Evolutionary conservation across 1,139 yeast genomes (phyloP).

Genomic region (Magnusiomyces tetraspermus): DNA sequence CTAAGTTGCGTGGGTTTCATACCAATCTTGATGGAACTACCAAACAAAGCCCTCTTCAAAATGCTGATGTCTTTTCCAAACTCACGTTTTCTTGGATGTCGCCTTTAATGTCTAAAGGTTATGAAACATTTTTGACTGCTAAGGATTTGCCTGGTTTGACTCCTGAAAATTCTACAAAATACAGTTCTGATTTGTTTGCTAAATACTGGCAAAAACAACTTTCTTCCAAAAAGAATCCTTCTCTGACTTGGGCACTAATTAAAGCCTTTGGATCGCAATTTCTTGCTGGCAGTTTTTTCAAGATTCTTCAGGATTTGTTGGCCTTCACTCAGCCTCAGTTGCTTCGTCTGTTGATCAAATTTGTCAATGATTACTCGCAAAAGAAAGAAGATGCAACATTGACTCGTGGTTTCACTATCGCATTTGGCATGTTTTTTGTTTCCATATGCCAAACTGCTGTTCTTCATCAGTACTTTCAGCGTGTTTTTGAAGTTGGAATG

Average conservation of each 20-base stretch:
- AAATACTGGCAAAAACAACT: conserved; percentile 49
- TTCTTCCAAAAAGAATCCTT: conserved; percentile 42
- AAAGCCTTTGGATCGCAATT: conserved; percentile 66
- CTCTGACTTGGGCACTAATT: conserved; percentile 53
- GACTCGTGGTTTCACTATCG: conserved; percentile 74
- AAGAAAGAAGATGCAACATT: conserved; percentile 36
- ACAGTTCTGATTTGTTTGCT: conserved; percentile 37
- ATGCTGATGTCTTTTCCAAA: conserved; percentile 71
- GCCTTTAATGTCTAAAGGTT: conserved; percentile 79
- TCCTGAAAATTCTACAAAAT: conserved; percentile 45
- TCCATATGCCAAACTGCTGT: conserved; percentile 76
- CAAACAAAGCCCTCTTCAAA: conserved; percentile 55
- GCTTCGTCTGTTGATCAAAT: conserved; percentile 60
- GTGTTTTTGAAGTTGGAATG: conserved; percentile 86
- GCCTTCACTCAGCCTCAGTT: conserved; percentile 89
- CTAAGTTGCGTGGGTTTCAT: conserved; percentile 36
- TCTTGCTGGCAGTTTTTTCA: conserved; percentile 65
- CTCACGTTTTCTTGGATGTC: conserved; percentile 91
- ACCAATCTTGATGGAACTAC: conserved; percentile 37
- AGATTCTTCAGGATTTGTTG: conserved; percentile 64
- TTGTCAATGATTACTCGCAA: conserved; percentile 63
- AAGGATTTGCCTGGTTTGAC: conserved; percentile 80
- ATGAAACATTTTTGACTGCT: conserved; percentile 59
- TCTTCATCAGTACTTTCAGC: conserved; percentile 87
- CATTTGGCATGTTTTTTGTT: conserved; percentile 71